Conservation (phyloP, 2,329 filamentous ascomycete genomes). For the Pyrenophora seminiperda region DNA sequence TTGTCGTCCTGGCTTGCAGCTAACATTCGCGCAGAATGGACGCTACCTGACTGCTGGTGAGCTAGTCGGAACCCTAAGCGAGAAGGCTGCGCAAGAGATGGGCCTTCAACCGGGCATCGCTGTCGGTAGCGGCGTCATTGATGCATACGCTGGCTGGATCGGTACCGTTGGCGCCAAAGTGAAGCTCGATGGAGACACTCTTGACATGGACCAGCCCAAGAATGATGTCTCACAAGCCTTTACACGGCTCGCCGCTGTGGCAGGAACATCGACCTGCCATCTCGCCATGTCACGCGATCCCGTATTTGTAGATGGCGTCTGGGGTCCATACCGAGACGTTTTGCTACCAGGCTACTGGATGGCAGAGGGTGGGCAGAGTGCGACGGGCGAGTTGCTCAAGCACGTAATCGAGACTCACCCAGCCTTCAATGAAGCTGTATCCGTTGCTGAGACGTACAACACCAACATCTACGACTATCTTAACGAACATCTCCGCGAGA, state of each 20-base stretch:
- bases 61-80: slow-evolving; percentile 81
- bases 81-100: slow-evolving; percentile 80
- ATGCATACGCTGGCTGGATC: slow-evolving; percentile 98
- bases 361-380: slow-evolving; percentile 95
- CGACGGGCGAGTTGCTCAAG: slow-evolving; percentile 91
- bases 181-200: slow-evolving; percentile 69
- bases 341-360: slow-evolving; percentile 93
- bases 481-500: slow-evolving; percentile 80
- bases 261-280: slow-evolving; percentile 96
- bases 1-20: slow-evolving; percentile 33
- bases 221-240: slow-evolving; percentile 94
- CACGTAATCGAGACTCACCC: slow-evolving; percentile 96
- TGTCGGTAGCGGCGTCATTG: slow-evolving; percentile 94
- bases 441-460: slow-evolving; percentile 79
- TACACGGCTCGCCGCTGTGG: slow-evolving; percentile 88
- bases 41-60: slow-evolving; percentile 91
- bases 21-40: slow-evolving; percentile 73
- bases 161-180: slow-evolving; percentile 98
- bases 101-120: slow-evolving; percentile 86
- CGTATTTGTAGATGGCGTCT: slow-evolving; percentile 93
- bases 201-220: slow-evolving; percentile 69
- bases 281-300: slow-evolving; percentile 92
- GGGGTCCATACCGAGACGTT: slow-evolving; percentile 96
- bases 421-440: slow-evolving; percentile 79
- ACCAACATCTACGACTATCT: slow-evolving; percentile 95